A percentile compares a stretch with the other conserved stretches of the same genome.
Conservation (phyloP, 495 filamentous ascomycete species). For the Aspergillus baeticus region DNA sequence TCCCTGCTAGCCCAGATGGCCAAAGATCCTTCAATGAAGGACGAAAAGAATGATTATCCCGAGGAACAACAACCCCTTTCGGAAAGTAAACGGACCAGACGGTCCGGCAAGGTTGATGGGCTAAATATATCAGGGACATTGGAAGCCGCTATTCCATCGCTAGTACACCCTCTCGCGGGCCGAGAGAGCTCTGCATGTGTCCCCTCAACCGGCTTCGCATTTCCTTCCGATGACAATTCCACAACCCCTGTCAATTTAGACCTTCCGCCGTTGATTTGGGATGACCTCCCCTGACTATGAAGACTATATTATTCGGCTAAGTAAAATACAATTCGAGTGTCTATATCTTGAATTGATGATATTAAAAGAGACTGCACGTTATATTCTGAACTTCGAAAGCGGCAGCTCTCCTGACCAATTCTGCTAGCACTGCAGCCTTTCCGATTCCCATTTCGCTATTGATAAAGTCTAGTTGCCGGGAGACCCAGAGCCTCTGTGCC, state of each 20-base stretch:
- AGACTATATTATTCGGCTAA: not conserved
- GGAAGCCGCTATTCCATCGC: conserved; percentile 34
- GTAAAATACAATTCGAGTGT: too few species aligned
- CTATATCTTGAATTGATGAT: too few species aligned
- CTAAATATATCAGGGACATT: conserved; percentile 14
- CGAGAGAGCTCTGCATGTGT: conserved; percentile 22
- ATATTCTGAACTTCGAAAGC: not conserved
- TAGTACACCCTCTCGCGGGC: conserved; percentile 28
- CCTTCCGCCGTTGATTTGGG: conserved; percentile 45
- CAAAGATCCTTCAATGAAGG: conserved; percentile 5
- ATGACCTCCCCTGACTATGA: conserved; percentile 31
- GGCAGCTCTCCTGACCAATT: conserved; percentile 1
- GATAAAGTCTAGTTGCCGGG: not conserved
- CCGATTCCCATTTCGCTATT: conserved; percentile 5
- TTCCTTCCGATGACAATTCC: conserved; percentile 36
- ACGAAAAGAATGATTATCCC: not conserved
- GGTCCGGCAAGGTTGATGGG: conserved; percentile 5
- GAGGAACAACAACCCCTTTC: not conserved
- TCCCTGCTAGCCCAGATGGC: conserved; percentile 11
- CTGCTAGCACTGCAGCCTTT: conserved; percentile 2
- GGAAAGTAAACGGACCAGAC: conserved; percentile 12
- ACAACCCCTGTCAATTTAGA: conserved; percentile 19
- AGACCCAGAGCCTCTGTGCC: conserved; percentile 5
- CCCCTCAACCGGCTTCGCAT: conserved; percentile 23
- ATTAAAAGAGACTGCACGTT: not conserved